These are phyloP conservation scores for Geosmithia putterillii DNA, from an alignment of 2,329 filamentous ascomycete genomes.

Conservation along the genomic window DNA sequence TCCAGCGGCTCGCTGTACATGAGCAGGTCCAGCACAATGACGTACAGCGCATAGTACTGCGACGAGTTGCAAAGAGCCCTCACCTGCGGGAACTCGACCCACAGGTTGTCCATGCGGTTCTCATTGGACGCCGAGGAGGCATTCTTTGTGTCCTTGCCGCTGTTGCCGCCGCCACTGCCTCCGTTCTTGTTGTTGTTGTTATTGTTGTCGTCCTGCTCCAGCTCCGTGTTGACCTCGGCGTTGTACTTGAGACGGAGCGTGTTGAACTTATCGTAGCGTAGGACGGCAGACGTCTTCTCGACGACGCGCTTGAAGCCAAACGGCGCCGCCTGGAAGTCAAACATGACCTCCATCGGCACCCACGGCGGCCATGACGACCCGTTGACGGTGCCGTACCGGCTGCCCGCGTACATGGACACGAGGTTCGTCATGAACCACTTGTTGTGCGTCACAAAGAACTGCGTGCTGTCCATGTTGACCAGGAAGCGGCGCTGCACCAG, in stretches of 20 bases:
- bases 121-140: slow-evolving; percentile 45
- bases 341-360: slow-evolving; percentile 98
- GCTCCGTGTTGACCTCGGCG: slow-evolving; percentile 69
- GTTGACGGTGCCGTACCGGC: slow-evolving; percentile 74
- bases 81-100: slow-evolving; percentile 91
- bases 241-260: slow-evolving; percentile 94
- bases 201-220: neutral
- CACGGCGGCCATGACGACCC: slow-evolving; percentile 93
- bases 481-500: slow-evolving; percentile 90
- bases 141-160: slow-evolving; percentile 19
- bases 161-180: neutral
- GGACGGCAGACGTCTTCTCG: slow-evolving; percentile 86
- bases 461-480: slow-evolving; percentile 91
- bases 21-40: slow-evolving; percentile 90
- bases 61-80: slow-evolving; percentile 92
- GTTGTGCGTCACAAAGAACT: slow-evolving; percentile 94
- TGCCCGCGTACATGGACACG: slow-evolving; percentile 87
- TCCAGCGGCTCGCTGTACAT: slow-evolving; percentile 94
- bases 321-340: slow-evolving; percentile 84
- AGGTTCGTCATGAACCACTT: slow-evolving; percentile 79
- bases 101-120: slow-evolving; percentile 86
- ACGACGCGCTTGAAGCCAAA: slow-evolving; percentile 98
- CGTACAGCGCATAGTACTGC: slow-evolving; percentile 96
- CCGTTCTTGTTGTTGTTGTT: neutral
- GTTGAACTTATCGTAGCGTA: slow-evolving; percentile 98